Evolutionary conservation across 768 basidiomycete species (phyloP).

Genomic region (Phylloporus arenicola): DNA sequence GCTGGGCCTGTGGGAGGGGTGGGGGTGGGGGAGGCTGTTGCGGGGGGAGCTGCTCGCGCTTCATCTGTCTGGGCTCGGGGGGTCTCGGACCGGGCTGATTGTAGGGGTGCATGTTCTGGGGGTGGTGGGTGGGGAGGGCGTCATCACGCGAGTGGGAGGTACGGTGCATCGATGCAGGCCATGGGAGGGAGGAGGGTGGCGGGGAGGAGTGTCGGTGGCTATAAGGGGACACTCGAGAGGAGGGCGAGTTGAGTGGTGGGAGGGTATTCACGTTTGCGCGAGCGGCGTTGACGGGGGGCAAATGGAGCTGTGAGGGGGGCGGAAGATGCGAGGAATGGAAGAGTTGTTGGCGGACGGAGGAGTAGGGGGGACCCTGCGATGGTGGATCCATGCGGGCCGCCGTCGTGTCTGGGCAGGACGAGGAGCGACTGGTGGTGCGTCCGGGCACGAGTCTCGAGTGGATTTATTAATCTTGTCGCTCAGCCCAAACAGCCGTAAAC

Average conservation of each 20-base stretch:
- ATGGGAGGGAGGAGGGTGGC: constrained; percentile 22
- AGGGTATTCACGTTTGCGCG: constrained; percentile 37
- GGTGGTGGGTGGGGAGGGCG: constrained; percentile 26
- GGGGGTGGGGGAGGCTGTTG: constrained; percentile 21
- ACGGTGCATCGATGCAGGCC: constrained; percentile 28
- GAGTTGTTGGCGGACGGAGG: constrained; percentile 29
- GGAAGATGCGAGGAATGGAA: constrained; percentile 42
- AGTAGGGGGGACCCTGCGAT: constrained; percentile 28
- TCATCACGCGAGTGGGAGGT: constrained; percentile 42
- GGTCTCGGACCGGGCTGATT: constrained; percentile 17
- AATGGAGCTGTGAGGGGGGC: constrained; percentile 39
- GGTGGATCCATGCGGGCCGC: constrained; percentile 22
- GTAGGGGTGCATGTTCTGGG: constrained; percentile 15
- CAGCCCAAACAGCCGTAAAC: constrained; percentile 26
- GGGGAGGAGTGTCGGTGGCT: constrained; percentile 26
- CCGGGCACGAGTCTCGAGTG: constrained; percentile 15
- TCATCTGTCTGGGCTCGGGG: constrained; percentile 24
- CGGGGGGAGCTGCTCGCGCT: constrained; percentile 26
- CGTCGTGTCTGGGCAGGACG: constrained; percentile 3
- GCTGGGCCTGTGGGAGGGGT: constrained; percentile 11
- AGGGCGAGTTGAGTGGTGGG: constrained; percentile 34
- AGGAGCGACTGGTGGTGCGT: constrained; percentile 1
- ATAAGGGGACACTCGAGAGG: constrained; percentile 23
- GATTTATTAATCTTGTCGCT: constrained; percentile 22
- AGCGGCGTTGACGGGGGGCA: constrained; percentile 31